Evolutionary conservation across 805 yeast genomes (phyloP), one percentile per base, ranked within the genome.

Genomic region (Nakazawaea ambrosiae): DNA sequence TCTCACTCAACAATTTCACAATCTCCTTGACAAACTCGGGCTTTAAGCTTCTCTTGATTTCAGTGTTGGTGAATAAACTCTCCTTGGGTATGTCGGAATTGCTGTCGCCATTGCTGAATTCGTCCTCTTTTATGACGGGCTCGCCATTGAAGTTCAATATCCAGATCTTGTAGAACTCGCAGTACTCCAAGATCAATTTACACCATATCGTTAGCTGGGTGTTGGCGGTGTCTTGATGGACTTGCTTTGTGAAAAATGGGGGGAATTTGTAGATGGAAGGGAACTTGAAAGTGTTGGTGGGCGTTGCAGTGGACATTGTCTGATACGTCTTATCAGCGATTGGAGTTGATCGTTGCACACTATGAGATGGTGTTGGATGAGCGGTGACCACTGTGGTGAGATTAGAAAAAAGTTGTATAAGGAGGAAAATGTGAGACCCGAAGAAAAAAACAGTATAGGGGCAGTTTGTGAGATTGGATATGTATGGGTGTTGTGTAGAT

Each of bases 221-320:
- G 22, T 71, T 68, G 63, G 84, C 75, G 2, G 92, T 81, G 9
- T 83, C 75, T 26, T 78, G 71, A 49, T 90, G 89, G 17, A 92
- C 88, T 59, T 90, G 98, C 43, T 76, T 70, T 7, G 97, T 92
- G 61, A 78, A 90, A 47, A 90, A 75, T 0, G 98, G 98, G 5
- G 97, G 97, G 57, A 88, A 90, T 27, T 75, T 65, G 50, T 78
- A 77, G 15, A 80, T 77, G 4, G 69, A 55, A 4, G 85, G 83
- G 37, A 63, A 65, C 36, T 47, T 39, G 39, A 53, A 55, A 19
- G 30, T 27, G 33, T 33, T 31, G 18, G 20, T 16, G 22, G 9
- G 17, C n/a, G n/a, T n/a, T n/a, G n/a, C n/a, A n/a, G n/a, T n/a
- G n/a, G n/a, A n/a, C 24, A 26, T 24, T 25, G n/a, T n/a, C 27